Evolutionary conservation across 2,329 filamentous ascomycete genomes (phyloP).

Genomic region (Clonostachys rhizophaga): DNA sequence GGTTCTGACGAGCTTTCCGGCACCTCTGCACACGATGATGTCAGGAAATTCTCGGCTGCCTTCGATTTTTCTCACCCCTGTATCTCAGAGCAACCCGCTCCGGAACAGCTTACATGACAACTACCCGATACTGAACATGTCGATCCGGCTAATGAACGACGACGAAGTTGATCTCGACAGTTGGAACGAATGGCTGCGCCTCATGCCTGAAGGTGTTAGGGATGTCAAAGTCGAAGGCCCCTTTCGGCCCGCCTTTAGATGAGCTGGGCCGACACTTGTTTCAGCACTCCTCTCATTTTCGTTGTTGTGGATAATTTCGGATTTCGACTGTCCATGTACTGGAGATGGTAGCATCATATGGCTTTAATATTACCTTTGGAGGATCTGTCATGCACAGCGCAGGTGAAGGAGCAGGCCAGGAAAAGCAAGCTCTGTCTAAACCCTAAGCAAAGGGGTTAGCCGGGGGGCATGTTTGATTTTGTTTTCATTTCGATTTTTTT

Average conservation of each 20-base stretch:
- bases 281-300: background rate
- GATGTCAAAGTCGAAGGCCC: slow-evolving; percentile 52
- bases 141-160: slow-evolving; percentile 40
- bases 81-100: slow-evolving; percentile 33
- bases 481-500: no score
- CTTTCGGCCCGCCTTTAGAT: slow-evolving; percentile 21
- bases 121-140: slow-evolving; percentile 43
- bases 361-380: no score
- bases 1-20: slow-evolving; percentile 41
- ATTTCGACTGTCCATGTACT: background rate
- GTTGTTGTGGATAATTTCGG: background rate
- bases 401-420: background rate
- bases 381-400: background rate
- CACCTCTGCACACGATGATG: slow-evolving; percentile 51
- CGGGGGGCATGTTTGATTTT: no score
- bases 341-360: background rate
- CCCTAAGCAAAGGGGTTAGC: no score
- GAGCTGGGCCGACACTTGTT: background rate
- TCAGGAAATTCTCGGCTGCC: slow-evolving; percentile 47
- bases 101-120: slow-evolving; percentile 32
- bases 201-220: slow-evolving; percentile 52
- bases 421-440: background rate
- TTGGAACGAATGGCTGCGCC: slow-evolving; percentile 54
- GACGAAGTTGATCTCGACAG: slow-evolving; percentile 45
- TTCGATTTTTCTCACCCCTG: slow-evolving; percentile 49